Percentiles rank a stretch among this genome's conserved stretches.
Conservation (phyloP, 2,329 filamentous ascomycete species). For the Verticillium klebahnii region DNA sequence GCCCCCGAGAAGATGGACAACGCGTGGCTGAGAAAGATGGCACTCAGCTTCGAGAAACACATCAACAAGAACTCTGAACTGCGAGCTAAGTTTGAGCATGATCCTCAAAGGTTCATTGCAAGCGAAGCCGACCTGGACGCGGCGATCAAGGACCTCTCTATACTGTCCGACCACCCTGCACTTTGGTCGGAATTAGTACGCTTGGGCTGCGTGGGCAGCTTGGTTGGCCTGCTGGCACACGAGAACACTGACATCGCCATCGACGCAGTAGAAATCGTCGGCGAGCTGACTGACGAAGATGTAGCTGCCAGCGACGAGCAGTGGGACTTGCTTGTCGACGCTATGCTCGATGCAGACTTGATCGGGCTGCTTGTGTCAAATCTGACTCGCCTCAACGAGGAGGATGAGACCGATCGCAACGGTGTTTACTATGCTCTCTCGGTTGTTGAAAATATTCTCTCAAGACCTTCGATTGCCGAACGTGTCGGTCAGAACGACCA, state of each 20-base stretch:
- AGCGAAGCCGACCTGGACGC: constrained; percentile 86
- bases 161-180: constrained; percentile 80
- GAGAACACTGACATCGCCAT: constrained; percentile 98
- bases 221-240: constrained; percentile 81
- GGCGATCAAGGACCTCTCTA: constrained; percentile 80
- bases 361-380: constrained; percentile 72
- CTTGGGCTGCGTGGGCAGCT: constrained; percentile 64
- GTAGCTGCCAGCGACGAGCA: constrained; percentile 75
- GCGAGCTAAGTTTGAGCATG: constrained; percentile 75
- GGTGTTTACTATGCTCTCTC: constrained; percentile 83
- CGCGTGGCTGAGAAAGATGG: constrained; percentile 77
- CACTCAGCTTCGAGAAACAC: constrained; percentile 81
- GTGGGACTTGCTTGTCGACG: constrained; percentile 73
- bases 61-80: constrained; percentile 89
- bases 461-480: constrained; percentile 63
- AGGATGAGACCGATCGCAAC: constrained; percentile 64
- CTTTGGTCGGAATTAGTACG: constrained; percentile 78
- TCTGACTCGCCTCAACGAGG: constrained; percentile 74
- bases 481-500: constrained; percentile 64
- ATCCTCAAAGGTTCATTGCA: constrained; percentile 78
- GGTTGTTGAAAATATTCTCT: constrained; percentile 82
- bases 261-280: constrained; percentile 81
- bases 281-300: constrained; percentile 90
- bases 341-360: constrained; percentile 63
- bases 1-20: constrained; percentile 54